These are phyloP conservation scores for Puya raimondii DNA, from an alignment of 176 grass and related monocot genomes.

Conservation along the genomic window DNA sequence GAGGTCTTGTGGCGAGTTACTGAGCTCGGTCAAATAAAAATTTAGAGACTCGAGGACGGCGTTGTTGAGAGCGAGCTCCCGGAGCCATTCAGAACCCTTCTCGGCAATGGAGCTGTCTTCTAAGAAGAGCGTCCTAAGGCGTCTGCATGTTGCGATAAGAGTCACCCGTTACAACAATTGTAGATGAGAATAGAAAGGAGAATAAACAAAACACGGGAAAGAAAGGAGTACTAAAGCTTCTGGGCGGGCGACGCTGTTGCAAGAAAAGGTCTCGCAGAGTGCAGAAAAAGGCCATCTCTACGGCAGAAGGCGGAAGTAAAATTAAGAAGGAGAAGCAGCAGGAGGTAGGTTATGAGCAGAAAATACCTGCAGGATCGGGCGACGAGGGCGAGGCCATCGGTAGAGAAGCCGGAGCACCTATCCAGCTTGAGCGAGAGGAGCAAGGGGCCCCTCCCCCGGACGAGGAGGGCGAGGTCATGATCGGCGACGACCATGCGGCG, in stretches of 20 bases:
- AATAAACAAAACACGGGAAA: background rate
- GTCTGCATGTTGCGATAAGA: conserved; percentile 26
- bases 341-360: no score
- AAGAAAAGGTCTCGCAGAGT: no score
- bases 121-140: conserved; percentile 69
- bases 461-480: conserved; percentile 47
- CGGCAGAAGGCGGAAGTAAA: no score
- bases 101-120: conserved; percentile 62
- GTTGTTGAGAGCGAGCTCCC: conserved; percentile 55
- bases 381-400: conserved; percentile 46
- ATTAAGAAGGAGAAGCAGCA: no score
- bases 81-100: conserved; percentile 60
- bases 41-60: conserved; percentile 53
- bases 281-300: no score
- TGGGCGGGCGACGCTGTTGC: no score
- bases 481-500: conserved; percentile 74
- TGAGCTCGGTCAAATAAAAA: conserved; percentile 76
- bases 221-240: background rate
- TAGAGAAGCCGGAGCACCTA: conserved; percentile 90
- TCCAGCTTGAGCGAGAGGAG: conserved; percentile 77
- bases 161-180: background rate
- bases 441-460: conserved; percentile 51
- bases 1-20: conserved; percentile 43
- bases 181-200: background rate
- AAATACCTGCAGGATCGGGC: conserved; percentile 63